These are phyloP conservation scores for Aotearoamyces nothofagi DNA, from an alignment of 2,329 filamentous ascomycete genomes.

Conservation along the genomic window DNA sequence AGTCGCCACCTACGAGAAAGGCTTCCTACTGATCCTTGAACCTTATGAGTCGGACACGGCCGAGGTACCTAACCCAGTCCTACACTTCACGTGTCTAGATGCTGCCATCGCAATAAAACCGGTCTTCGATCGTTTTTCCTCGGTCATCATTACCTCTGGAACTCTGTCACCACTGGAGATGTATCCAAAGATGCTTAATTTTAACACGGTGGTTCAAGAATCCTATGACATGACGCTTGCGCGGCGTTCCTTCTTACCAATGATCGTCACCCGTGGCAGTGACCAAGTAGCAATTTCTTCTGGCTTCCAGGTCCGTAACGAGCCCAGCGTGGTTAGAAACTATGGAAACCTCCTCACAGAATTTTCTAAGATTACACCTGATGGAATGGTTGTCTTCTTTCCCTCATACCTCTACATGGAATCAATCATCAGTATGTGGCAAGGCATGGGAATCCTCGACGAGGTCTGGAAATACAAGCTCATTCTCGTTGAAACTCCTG, in stretches of 20 bases:
- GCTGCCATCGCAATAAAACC: constrained; percentile 96
- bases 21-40: constrained; percentile 91
- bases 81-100: constrained; percentile 93
- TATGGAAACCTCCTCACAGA: constrained; percentile 89
- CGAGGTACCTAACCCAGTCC: constrained; percentile 88
- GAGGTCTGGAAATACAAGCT: constrained; percentile 99
- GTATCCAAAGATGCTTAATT: constrained; percentile 98
- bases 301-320: constrained; percentile 87
- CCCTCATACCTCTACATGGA: constrained; percentile 99
- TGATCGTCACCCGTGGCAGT: constrained; percentile 91
- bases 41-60: constrained; percentile 93
- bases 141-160: constrained; percentile 95
- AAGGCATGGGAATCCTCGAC: constrained; percentile 94
- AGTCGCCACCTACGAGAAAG: constrained; percentile 91
- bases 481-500: constrained; percentile 92
- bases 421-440: constrained; percentile 97
- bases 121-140: constrained; percentile 93
- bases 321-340: constrained; percentile 91
- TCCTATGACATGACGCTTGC: constrained; percentile 96
- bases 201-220: constrained; percentile 83
- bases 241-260: constrained; percentile 84
- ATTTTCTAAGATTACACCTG: constrained; percentile 89
- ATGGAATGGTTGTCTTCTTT: constrained; percentile 98
- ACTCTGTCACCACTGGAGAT: constrained; percentile 96
- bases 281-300: constrained; percentile 90